Conservation (phyloP, 345 rosid species). For the Moricandia moricandioides region DNA sequence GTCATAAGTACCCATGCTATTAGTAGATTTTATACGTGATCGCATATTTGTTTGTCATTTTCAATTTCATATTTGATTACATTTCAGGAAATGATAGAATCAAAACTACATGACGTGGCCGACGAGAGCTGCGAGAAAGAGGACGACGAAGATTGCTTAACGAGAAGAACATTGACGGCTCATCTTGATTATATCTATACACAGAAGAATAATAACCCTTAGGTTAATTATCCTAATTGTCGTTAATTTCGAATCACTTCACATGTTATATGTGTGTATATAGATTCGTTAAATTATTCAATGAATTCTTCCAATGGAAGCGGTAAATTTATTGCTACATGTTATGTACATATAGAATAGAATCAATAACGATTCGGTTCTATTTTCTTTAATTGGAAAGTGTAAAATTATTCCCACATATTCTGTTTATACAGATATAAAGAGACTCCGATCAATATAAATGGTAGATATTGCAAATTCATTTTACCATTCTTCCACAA, state of each 20-base stretch:
- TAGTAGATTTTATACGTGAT: background rate
- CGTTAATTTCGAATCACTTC: background rate
- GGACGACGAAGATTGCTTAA: conserved; percentile 54
- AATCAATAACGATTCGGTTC: background rate
- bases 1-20: background rate
- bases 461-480: background rate
- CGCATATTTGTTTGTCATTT: background rate
- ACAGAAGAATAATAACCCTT: conserved; percentile 16
- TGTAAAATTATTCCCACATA: background rate
- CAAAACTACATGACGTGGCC: conserved; percentile 30
- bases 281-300: background rate
- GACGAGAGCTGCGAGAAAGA: conserved; percentile 49
- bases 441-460: background rate
- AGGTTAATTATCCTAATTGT: background rate
- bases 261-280: conserved; percentile 8
- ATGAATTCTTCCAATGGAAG: background rate
- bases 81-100: conserved; percentile 37
- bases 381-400: background rate
- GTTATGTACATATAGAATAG: background rate
- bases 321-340: background rate
- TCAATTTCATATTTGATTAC: background rate
- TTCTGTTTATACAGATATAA: background rate
- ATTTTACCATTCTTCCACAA: background rate
- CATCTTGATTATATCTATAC: conserved; percentile 56
- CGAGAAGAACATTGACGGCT: conserved; percentile 52